Evolutionary conservation across 345 rosid species (phyloP).

Genomic region (Leavenworthia alabamica): DNA sequence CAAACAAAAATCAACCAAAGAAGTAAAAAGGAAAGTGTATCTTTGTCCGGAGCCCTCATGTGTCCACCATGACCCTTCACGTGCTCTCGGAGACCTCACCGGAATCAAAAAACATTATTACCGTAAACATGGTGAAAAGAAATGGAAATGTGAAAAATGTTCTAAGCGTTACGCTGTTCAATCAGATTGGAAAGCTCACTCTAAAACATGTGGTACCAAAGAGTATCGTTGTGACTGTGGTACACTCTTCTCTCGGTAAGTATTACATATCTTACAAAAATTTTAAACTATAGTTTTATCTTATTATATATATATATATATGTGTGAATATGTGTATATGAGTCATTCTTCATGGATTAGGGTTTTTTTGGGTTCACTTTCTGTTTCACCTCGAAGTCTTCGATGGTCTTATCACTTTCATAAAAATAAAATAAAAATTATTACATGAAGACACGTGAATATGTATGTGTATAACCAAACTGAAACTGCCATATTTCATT

Average conservation of each 20-base stretch:
- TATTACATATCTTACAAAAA: neutral
- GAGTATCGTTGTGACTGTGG: slow-evolving; percentile 81
- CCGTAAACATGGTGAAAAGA: slow-evolving; percentile 76
- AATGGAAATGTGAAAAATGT: slow-evolving; percentile 85
- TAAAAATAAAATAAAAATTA: neutral
- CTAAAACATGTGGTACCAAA: slow-evolving; percentile 72
- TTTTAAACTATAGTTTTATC: neutral
- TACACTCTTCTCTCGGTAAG: slow-evolving; percentile 74
- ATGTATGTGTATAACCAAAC: too few relatives aligned
- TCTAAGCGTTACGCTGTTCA: slow-evolving; percentile 73
- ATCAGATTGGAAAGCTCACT: slow-evolving; percentile 87
- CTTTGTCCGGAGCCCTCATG: slow-evolving; percentile 82
- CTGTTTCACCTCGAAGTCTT: slow-evolving; percentile 38
- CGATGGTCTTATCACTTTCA: slow-evolving; percentile 34
- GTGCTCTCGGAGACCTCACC: slow-evolving; percentile 80
- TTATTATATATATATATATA: too few relatives aligned
- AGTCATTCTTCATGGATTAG: slow-evolving; percentile 34
- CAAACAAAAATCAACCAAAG: slow-evolving; percentile 64
- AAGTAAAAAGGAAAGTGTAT: slow-evolving; percentile 74
- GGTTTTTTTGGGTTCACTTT: slow-evolving; percentile 33
- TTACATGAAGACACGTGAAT: slow-evolving; percentile 33
- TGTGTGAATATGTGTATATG: slow-evolving; percentile 22
- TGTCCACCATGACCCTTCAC: slow-evolving; percentile 82
- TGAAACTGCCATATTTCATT: slow-evolving; percentile 34
- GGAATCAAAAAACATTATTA: slow-evolving; percentile 79